phyloP scores from a whole-genome alignment of 768 basidiomycete genomes.

The Tricholomella constricta region DNA sequence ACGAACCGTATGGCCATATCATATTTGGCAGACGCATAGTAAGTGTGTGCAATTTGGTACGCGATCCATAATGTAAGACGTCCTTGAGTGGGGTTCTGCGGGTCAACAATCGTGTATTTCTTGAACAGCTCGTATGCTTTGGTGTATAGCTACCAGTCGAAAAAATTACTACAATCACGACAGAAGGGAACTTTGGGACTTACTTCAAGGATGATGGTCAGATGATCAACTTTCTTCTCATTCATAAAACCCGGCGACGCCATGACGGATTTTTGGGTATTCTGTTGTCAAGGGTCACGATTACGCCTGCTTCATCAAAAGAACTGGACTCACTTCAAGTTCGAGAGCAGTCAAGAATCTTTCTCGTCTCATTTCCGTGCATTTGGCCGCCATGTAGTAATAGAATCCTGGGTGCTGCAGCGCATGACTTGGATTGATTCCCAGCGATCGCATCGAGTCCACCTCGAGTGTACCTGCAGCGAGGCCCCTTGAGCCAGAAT shows the following conservation, averaged over 20 bases:
- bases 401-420: constrained; percentile 93
- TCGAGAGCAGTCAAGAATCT: constrained; percentile 64
- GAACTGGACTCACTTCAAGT: constrained; percentile 48
- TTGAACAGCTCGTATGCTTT: constrained; percentile 95
- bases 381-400: constrained; percentile 86
- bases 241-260: constrained; percentile 77
- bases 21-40: constrained; percentile 76
- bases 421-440: constrained; percentile 78
- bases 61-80: constrained; percentile 91
- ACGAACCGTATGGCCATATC: constrained; percentile 86
- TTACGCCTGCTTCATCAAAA: neutral
- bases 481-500: constrained; percentile 8
- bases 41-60: constrained; percentile 85
- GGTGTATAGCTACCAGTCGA: constrained; percentile 73
- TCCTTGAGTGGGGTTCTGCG: constrained; percentile 56
- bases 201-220: constrained; percentile 82
- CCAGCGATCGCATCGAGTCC: constrained; percentile 62
- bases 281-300: constrained; percentile 15
- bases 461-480: constrained; percentile 40
- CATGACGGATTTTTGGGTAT: constrained; percentile 35
- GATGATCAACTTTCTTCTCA: constrained; percentile 92
- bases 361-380: constrained; percentile 74
- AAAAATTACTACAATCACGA: neutral
- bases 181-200: constrained; percentile 8
- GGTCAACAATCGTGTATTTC: constrained; percentile 52